Conservation (phyloP, 495 filamentous ascomycete genomes). For the Xylaria acuta region DNA sequence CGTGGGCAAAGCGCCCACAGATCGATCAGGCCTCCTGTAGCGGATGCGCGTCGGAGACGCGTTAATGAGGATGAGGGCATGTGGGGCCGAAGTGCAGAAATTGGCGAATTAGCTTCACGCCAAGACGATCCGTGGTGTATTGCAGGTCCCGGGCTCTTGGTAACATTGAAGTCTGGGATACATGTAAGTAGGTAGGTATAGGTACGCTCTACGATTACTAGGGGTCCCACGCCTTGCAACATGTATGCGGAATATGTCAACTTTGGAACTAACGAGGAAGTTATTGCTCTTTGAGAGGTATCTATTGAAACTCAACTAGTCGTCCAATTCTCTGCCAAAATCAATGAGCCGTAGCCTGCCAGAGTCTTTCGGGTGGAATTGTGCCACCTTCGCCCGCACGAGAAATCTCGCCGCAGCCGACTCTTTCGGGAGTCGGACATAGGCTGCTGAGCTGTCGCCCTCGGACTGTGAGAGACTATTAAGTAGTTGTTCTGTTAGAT, state of each 20-base stretch:
- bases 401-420: slow-evolving; percentile 84
- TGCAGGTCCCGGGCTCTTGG: not conserved
- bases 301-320: slow-evolving; percentile 45
- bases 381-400: slow-evolving; percentile 81
- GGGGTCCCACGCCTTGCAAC: not conserved
- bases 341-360: slow-evolving; percentile 77
- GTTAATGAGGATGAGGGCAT: slow-evolving; percentile 28
- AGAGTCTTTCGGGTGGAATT: slow-evolving; percentile 86
- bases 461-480: slow-evolving; percentile 67
- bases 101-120: slow-evolving; percentile 27
- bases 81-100: slow-evolving; percentile 10
- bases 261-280: not conserved
- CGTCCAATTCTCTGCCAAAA: slow-evolving; percentile 79
- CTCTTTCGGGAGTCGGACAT: slow-evolving; percentile 73
- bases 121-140: slow-evolving; percentile 2
- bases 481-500: slow-evolving; percentile 67
- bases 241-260: not conserved
- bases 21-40: slow-evolving; percentile 17
- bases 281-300: not conserved
- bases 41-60: slow-evolving; percentile 39
- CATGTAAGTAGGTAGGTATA: no score
- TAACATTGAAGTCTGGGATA: no score
- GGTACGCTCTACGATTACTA: not conserved
- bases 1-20: not conserved
- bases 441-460: slow-evolving; percentile 61